A percentile compares a stretch with the other conserved stretches of the same genome.
phyloP scores from a whole-genome alignment of 2,329 filamentous ascomycete genomes.

The Botryotinia narcissicola region DNA sequence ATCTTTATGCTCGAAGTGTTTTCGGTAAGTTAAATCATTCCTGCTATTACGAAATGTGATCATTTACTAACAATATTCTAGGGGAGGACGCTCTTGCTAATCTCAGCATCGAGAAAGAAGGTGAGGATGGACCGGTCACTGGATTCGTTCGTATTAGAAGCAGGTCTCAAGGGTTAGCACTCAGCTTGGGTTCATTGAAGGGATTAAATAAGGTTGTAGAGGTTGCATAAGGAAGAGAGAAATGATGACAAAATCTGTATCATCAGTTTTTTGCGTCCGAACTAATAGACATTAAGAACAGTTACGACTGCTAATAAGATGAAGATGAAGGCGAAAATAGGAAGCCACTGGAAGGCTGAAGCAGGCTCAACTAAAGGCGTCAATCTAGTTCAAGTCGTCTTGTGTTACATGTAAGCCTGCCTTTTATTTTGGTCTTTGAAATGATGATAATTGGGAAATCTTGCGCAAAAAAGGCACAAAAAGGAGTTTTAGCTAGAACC shows the following conservation, averaged over 20 bases:
- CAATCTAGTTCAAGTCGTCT: conserved; percentile 21
- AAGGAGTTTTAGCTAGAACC: conserved; percentile 36
- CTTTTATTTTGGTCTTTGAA: conserved; percentile 17
- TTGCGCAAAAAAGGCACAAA: conserved; percentile 33
- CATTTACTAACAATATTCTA: conserved; percentile 43
- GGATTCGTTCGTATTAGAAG: conserved; percentile 98
- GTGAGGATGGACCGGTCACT: conserved; percentile 89
- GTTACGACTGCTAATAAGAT: conserved; percentile 27
- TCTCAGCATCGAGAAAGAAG: conserved; percentile 95
- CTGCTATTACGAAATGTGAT: background rate
- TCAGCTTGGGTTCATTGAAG: conserved; percentile 92
- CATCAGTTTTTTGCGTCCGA: conserved; percentile 14
- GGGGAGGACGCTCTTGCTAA: conserved; percentile 98
- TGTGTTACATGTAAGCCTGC: conserved; percentile 13
- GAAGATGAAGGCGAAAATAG: conserved; percentile 19
- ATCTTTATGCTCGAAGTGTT: conserved; percentile 92
- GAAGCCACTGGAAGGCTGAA: conserved; percentile 21
- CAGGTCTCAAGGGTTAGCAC: conserved; percentile 88
- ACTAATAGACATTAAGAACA: conserved; percentile 19
- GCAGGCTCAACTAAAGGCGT: conserved; percentile 25
- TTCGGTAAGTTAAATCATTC: conserved; percentile 71
- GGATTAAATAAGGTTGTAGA: conserved; percentile 77
- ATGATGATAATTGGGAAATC: conserved; percentile 22
- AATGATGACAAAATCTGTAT: conserved; percentile 17
- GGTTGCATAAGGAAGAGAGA: conserved; percentile 30